Evolutionary conservation across 768 basidiomycete species (phyloP).

Genomic region (Phanerochaete carnosa): DNA sequence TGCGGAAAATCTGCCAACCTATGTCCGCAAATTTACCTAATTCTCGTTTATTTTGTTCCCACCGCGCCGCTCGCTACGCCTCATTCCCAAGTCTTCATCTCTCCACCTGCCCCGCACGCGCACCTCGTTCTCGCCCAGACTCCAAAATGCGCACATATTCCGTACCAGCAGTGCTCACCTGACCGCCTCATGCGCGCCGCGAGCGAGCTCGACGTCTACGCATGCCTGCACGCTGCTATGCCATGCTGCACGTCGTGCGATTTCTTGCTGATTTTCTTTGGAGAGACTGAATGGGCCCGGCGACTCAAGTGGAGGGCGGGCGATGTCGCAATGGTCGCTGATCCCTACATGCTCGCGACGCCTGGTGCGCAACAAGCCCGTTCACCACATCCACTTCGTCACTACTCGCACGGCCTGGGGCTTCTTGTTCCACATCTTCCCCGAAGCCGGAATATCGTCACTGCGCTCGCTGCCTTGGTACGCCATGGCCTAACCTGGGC

Average conservation of each 20-base stretch:
- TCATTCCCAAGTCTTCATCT: not conserved
- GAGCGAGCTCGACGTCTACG: not conserved
- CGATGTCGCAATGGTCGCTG: not conserved
- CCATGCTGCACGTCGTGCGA: not conserved
- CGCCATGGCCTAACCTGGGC: too few relatives aligned
- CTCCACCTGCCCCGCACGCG: not conserved
- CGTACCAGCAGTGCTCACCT: not conserved
- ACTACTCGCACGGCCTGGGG: too few relatives aligned
- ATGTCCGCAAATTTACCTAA: not conserved
- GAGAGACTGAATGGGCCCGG: not conserved
- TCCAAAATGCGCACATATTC: not conserved
- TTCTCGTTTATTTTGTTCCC: not conserved
- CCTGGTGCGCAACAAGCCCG: not conserved
- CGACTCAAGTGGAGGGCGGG: not conserved
- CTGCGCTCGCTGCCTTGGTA: too few relatives aligned
- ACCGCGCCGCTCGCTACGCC: not conserved
- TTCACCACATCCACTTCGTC: too few relatives aligned
- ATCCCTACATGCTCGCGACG: not conserved
- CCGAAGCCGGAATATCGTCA: too few relatives aligned
- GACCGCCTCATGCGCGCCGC: slow-evolving; percentile 1
- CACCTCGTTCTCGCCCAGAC: not conserved
- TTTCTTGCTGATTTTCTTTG: not conserved
- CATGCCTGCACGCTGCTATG: not conserved
- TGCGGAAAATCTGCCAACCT: not conserved
- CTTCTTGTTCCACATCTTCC: not conserved